Evolutionary conservation across 2,329 filamentous ascomycete genomes (phyloP), one percentile per base, ranked within the genome.

Genomic region (Monilinia fructicola): DNA sequence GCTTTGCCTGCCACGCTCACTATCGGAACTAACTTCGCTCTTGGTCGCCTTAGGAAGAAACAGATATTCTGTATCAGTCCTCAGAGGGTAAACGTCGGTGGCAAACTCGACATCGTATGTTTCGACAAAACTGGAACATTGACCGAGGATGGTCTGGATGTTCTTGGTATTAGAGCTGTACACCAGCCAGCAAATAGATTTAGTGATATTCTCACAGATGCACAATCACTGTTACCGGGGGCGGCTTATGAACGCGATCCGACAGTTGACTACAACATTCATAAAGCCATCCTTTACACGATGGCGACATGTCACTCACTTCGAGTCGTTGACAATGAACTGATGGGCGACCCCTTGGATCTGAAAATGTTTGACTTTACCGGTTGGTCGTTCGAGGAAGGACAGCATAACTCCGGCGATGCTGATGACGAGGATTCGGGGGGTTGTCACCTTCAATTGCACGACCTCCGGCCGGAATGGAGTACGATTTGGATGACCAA

Each of bases 301-400:
- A 99, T 99, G 95, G 93, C 95, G 11, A 99, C 95, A 0, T 99
- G 95, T 67, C 95, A 99, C 77, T 96, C 94, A 0, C 82, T 99
- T 11, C 87, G 93, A 56, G 86, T 90, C 14, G 89, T 99, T 21
- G 93, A 98, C 69, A 90, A 87, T 58, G 93, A 97, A 75, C 85
- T 98, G 52, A 84, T 99, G 44, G 95, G 95, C 1, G 95, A 99
- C 74, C 95, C 96, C 5, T 82, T 99, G 1, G 95, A 99, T 77
- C 83, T 97, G 67, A 98, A 98, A 77, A 99, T 99, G 95, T 99
- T 99, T 76, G 90, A 97, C 71, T 99, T 97, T 72, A 98, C 95
- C 0, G 85, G 86, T 7, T 99, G 95, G 95, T 85, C 87, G 4
- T 99, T 92, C 72, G 91, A 97, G 76, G 95, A 99, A 80, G 92